Evolutionary conservation across 2,329 filamentous ascomycete species (phyloP).

Genomic region (Neoarthrinium moseri): DNA sequence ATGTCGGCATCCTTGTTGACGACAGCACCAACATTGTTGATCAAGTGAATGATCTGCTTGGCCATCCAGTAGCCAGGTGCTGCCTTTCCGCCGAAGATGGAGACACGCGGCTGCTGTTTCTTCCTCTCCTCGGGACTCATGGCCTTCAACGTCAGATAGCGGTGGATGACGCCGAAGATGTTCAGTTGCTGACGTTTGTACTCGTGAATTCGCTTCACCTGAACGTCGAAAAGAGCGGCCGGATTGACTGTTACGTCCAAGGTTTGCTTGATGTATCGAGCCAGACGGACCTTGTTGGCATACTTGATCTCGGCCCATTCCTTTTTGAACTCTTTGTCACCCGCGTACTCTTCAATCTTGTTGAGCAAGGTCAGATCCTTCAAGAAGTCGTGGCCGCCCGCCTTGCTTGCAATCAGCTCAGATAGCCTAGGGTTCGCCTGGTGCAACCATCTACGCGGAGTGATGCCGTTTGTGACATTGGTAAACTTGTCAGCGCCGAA

Average conservation of each 20-base stretch:
- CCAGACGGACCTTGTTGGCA: constrained; percentile 89
- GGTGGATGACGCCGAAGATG: constrained; percentile 96
- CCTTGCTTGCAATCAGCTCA: constrained; percentile 86
- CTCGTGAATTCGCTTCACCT: constrained; percentile 98
- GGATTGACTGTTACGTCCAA: constrained; percentile 84
- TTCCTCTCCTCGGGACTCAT: constrained; percentile 82
- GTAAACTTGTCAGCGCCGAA: constrained; percentile 97
- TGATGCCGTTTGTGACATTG: constrained; percentile 98
- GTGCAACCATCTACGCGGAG: constrained; percentile 92
- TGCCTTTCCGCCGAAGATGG: constrained; percentile 96
- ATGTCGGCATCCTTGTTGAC: constrained; percentile 92
- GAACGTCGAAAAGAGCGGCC: constrained; percentile 86
- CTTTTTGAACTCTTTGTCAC: constrained; percentile 87
- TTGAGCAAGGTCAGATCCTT: constrained; percentile 87
- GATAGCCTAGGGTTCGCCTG: constrained; percentile 94
- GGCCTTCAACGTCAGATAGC: constrained; percentile 85
- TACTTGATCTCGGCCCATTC: constrained; percentile 97
- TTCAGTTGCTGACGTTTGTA: constrained; percentile 99
- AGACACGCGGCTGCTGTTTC: constrained; percentile 83
- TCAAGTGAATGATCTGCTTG: constrained; percentile 95
- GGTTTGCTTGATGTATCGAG: constrained; percentile 83
- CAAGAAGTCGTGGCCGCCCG: constrained; percentile 79
- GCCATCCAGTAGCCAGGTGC: constrained; percentile 99
- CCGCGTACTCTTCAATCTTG: constrained; percentile 77
- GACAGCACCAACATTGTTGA: constrained; percentile 87